These are phyloP conservation scores for Skeletonema grethae DNA, from an alignment of 108 stramenopile genomes.

Conservation along the genomic window DNA sequence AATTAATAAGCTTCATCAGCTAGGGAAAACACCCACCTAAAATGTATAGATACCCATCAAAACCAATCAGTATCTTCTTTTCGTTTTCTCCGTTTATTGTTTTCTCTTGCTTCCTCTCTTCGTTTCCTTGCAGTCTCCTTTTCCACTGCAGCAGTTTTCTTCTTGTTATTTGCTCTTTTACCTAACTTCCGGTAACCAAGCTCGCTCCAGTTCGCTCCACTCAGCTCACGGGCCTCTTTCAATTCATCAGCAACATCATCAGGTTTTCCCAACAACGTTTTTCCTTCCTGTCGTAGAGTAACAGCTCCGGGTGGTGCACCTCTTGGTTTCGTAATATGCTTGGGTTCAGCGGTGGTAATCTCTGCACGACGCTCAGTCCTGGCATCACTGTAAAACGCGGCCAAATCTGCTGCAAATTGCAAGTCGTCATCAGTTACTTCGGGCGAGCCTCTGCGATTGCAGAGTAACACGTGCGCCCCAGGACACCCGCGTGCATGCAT, in stretches of 20 bases:
- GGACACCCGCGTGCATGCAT: constrained; percentile 85
- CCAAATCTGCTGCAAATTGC: constrained; percentile 82
- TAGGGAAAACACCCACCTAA: constrained; percentile 47
- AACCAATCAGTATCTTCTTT: constrained; percentile 37
- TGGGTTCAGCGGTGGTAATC: constrained; percentile 81
- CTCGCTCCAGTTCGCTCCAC: constrained; percentile 69
- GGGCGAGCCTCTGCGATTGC: constrained; percentile 64
- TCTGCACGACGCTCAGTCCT: constrained; percentile 68
- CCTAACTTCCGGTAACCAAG: constrained; percentile 40
- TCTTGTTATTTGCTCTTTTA: constrained; percentile 76
- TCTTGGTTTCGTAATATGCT: constrained; percentile 83
- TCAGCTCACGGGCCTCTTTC: constrained; percentile 68
- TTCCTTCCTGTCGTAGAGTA: constrained; percentile 73
- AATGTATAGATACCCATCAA: background rate
- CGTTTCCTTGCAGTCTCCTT: constrained; percentile 26
- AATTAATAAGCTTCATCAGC: constrained; percentile 12
- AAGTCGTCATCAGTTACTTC: constrained; percentile 66
- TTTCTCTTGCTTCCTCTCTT: constrained; percentile 45
- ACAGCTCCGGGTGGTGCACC: constrained; percentile 88
- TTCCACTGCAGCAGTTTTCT: constrained; percentile 53
- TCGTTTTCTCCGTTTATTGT: constrained; percentile 42
- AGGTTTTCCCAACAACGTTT: constrained; percentile 69
- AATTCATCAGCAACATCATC: constrained; percentile 74
- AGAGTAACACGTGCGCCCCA: constrained; percentile 84
- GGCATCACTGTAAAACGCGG: constrained; percentile 83